Conservation (phyloP, 495 filamentous ascomycete genomes). For the Aspergillus asperescens region DNA sequence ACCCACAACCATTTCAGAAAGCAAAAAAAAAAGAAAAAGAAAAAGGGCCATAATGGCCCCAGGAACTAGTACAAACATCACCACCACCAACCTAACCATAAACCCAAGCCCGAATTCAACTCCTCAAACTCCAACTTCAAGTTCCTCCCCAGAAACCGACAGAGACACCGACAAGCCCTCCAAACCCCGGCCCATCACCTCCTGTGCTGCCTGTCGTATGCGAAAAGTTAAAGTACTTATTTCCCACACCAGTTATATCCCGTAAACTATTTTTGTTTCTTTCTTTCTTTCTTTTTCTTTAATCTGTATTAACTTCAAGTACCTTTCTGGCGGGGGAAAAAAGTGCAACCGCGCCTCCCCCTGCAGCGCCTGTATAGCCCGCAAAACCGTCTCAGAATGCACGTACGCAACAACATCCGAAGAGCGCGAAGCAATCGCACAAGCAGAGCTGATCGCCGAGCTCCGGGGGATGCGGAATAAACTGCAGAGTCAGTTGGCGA, state of each 20-base stretch:
- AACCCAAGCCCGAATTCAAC: background rate
- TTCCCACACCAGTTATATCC: background rate
- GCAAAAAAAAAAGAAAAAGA: background rate
- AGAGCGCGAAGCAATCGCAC: slow-evolving; percentile 20
- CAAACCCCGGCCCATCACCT: slow-evolving; percentile 19
- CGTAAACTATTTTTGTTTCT: no score
- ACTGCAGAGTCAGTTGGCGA: slow-evolving; percentile 1
- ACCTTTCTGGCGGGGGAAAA: no score
- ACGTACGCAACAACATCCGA: slow-evolving; percentile 16
- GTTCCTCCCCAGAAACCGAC: background rate
- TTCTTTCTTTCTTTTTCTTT: background rate
- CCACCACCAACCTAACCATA: background rate
- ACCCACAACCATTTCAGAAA: background rate
- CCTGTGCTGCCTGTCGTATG: slow-evolving; percentile 15
- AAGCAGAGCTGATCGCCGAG: slow-evolving; percentile 18
- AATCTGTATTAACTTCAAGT: no score
- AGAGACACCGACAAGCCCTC: slow-evolving; percentile 3
- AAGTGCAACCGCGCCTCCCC: slow-evolving; percentile 22
- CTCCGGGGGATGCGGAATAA: slow-evolving; percentile 5
- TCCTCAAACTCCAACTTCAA: background rate
- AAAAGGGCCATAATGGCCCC: no score
- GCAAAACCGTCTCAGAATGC: slow-evolving; percentile 11
- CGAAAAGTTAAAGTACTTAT: slow-evolving; percentile 19
- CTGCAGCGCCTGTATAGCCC: slow-evolving; percentile 19
- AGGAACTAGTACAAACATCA: background rate